phyloP scores from a whole-genome alignment of 495 filamentous ascomycete genomes.

The Hamigera avellanea region DNA sequence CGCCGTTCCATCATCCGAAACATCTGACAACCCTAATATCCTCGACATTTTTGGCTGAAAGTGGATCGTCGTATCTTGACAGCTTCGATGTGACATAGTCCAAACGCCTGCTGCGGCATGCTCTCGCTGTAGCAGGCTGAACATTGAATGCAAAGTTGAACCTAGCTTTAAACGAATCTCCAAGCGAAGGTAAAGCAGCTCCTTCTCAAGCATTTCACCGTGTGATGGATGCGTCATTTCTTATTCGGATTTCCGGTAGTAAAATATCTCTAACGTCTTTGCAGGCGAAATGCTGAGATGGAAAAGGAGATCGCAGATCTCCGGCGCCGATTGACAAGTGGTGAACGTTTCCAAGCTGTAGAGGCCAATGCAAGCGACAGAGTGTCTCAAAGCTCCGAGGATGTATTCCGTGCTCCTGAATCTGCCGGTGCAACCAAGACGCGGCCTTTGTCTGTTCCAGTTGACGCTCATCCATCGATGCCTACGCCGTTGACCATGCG shows the following conservation, averaged over 20 bases:
- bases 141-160: conserved; percentile 39
- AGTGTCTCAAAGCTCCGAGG: conserved; percentile 29
- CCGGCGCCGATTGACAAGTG: conserved; percentile 28
- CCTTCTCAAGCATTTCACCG: not conserved
- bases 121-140: conserved; percentile 34
- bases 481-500: conserved; percentile 28
- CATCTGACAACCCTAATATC: not conserved
- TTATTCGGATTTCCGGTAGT: not conserved
- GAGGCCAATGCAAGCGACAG: conserved; percentile 23
- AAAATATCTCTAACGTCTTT: conserved; percentile 2
- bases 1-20: not conserved
- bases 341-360: conserved; percentile 15
- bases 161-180: conserved; percentile 37
- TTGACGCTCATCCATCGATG: conserved; percentile 25
- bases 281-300: conserved; percentile 39
- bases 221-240: not conserved
- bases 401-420: conserved; percentile 23
- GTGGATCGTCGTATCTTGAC: conserved; percentile 2
- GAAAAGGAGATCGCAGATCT: conserved; percentile 38
- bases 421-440: conserved; percentile 16
- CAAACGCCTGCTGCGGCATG: conserved; percentile 33
- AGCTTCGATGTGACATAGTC: conserved; percentile 39
- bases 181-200: conserved; percentile 26
- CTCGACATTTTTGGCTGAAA: conserved; percentile 3
- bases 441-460: conserved; percentile 26